Evolutionary conservation across 176 grass and related monocot species (phyloP), one percentile per base, ranked within the genome.

Genomic region (Cenchrus purpureus): DNA sequence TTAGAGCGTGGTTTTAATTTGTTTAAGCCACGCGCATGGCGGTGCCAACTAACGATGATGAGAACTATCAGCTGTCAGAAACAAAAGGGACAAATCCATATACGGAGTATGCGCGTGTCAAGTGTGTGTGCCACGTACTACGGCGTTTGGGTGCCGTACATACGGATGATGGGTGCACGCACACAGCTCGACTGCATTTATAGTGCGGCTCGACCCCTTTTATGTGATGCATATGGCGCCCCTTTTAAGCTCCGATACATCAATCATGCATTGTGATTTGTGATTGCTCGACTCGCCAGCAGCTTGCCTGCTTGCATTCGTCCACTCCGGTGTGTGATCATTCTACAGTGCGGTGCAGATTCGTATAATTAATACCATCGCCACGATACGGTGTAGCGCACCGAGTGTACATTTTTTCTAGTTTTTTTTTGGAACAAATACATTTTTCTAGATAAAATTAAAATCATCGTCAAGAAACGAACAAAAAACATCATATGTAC

Each of bases 271-370:
- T 73, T 5, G 46, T 16, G 46, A 52, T 52, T 73, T 5, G 46
- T 16, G 46, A 52, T 52, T 31, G 70, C n/a, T 52, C 46, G 46
- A 52, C 70, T 28, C n/a, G 46, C 70, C 70, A 73, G 70, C 70
- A 52, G 70, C 46, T 12, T 29, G 60, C 60, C 3, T 40, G 37
- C 37, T 40, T 40, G 37, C 37, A 4, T 40, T 40, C 37, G 29
- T 31, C 60, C n/a, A 5, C 10, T 62, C 22, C n/a, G 13, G 46
- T 73, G 22, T 51, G 31, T 2, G 46, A 51, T 52, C 48, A n/a
- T 51, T 73, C 70, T 73, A 51, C 46, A 73, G 51, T 73, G 70
- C 70, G 13, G 44, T 46, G 10, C 19, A 69, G 8, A 45, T 19
- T 4, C 58, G 4, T 46, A 3, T 60, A 10, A 25, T 53, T 53